These are phyloP conservation scores for Fremontodendron californicum DNA, from an alignment of 345 rosid genomes.

Conservation along the genomic window DNA sequence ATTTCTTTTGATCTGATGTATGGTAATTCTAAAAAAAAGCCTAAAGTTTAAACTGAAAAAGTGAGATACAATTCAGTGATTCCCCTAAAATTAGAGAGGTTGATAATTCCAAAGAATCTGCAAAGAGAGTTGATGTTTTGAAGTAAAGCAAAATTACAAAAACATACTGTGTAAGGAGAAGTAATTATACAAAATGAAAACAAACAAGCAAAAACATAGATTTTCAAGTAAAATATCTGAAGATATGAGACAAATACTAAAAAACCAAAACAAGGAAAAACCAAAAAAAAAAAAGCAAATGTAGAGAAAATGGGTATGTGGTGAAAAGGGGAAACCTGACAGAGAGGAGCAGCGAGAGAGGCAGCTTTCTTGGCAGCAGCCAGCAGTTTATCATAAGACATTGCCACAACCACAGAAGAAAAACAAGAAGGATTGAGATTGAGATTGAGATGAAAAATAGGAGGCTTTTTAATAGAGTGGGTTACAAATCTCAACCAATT, in stretches of 20 bases:
- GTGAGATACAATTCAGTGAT: not conserved
- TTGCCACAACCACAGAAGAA: conserved; percentile 25
- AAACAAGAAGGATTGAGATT: conserved; percentile 8
- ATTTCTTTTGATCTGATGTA: not conserved
- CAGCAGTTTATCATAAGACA: conserved; percentile 81
- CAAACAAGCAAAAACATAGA: not conserved
- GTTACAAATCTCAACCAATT: conserved; percentile 25
- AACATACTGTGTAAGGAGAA: not conserved
- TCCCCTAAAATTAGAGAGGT: not conserved
- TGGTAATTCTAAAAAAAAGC: not conserved
- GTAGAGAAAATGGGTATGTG: not conserved
- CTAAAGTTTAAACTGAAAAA: not conserved
- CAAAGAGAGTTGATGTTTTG: not conserved
- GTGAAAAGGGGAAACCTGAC: conserved; percentile 44
- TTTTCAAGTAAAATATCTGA: too few relatives aligned
- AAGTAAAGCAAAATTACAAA: not conserved
- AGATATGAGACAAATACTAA: not conserved
- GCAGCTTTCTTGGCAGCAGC: conserved; percentile 88
- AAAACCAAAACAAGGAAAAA: not conserved
- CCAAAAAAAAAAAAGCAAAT: too few relatives aligned
- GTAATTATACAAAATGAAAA: too few relatives aligned
- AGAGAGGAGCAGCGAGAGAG: conserved; percentile 84
- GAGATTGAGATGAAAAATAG: conserved; percentile 8
- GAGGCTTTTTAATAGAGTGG: too few relatives aligned
- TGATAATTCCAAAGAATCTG: not conserved